Conservation (phyloP, 176 grass and related monocot species). For the Lolium perenne region DNA sequence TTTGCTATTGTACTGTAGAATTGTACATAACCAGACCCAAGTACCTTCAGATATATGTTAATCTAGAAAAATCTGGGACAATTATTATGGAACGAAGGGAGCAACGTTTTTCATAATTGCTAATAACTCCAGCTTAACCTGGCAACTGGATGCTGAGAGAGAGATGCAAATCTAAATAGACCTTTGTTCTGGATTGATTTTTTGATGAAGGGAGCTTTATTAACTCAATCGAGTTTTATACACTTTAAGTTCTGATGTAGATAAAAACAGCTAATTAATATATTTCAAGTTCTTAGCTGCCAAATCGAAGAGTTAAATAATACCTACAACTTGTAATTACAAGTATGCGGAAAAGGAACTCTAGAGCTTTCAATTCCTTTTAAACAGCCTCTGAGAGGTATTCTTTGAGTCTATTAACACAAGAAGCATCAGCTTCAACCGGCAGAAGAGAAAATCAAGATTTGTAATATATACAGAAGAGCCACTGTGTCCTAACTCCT, state of each 20-base stretch:
- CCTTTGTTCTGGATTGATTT: too few species aligned
- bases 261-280: too few species aligned
- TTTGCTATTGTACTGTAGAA: conserved; percentile 20
- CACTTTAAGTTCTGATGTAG: too few species aligned
- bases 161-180: too few species aligned
- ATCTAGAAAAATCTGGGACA: too few species aligned
- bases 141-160: too few species aligned
- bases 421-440: neutral
- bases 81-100: too few species aligned
- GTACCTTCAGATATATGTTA: neutral
- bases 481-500: neutral
- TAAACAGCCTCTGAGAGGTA: neutral
- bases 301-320: neutral
- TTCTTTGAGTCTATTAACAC: conserved; percentile 2
- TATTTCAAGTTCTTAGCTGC: neutral
- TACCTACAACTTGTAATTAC: too few species aligned
- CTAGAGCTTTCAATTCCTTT: neutral
- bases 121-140: neutral
- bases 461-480: conserved; percentile 38
- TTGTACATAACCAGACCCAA: conserved; percentile 30
- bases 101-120: neutral
- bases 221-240: too few species aligned
- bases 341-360: neutral
- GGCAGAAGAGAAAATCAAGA: conserved; percentile 18
- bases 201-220: too few species aligned